These are phyloP conservation scores for Suillus weaverae DNA, from an alignment of 768 basidiomycete genomes.

Conservation along the genomic window DNA sequence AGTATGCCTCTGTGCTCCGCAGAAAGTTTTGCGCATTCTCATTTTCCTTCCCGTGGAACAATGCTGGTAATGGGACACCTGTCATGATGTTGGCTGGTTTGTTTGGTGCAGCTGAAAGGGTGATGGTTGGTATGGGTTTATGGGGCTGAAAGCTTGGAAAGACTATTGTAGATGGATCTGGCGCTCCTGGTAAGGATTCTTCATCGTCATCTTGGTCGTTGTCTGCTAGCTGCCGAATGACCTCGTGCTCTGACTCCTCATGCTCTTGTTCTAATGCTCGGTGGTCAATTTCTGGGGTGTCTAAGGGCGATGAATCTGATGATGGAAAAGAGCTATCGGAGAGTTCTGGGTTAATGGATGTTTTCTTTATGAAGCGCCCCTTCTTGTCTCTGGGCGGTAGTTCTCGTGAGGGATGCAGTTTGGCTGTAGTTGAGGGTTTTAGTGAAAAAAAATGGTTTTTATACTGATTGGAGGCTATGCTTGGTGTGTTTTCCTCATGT, in stretches of 20 bases:
- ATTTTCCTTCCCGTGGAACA: background rate
- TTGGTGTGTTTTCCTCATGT: background rate
- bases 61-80: too few species aligned
- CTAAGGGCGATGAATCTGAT: background rate
- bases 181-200: background rate
- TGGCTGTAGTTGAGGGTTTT: background rate
- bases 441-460: background rate
- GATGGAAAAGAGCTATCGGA: background rate
- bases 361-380: background rate
- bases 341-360: background rate
- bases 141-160: too few species aligned
- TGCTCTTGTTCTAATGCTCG: background rate
- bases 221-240: background rate
- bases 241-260: background rate
- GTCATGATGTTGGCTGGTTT: background rate
- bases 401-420: background rate
- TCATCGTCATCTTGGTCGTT: background rate
- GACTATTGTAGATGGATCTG: too few species aligned
- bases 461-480: background rate
- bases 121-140: too few species aligned
- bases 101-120: too few species aligned
- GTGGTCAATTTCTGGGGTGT: background rate
- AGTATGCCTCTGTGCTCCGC: background rate
- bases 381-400: background rate
- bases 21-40: background rate